Evolutionary conservation across 164 flowering plant genomes (phyloP).

Genomic region (Annona cherimola): DNA sequence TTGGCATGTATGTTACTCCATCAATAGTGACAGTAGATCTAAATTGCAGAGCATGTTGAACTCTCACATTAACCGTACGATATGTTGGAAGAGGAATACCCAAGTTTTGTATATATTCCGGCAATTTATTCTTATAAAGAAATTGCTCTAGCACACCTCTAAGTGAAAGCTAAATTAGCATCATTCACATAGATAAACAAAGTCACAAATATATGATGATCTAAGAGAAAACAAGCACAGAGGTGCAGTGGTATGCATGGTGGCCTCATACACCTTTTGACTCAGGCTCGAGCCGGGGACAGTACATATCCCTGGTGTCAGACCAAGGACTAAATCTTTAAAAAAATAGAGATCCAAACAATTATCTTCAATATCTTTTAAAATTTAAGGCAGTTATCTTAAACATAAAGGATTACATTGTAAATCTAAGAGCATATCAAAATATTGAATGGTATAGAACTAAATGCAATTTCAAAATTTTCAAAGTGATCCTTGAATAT

Average conservation of each 20-base stretch:
- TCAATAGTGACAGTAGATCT: constrained; percentile 39
- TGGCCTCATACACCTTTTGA: too few species aligned
- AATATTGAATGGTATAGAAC: too few species aligned
- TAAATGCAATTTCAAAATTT: too few species aligned
- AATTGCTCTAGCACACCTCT: constrained; percentile 16
- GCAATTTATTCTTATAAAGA: constrained; percentile 38
- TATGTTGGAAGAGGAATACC: constrained; percentile 33
- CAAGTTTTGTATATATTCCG: constrained; percentile 37
- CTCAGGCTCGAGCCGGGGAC: too few species aligned
- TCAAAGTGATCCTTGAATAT: background rate
- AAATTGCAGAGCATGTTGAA: constrained; percentile 33
- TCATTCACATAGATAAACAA: background rate
- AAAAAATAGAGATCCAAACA: background rate
- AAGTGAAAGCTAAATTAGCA: background rate
- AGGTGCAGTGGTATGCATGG: too few species aligned
- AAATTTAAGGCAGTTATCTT: background rate
- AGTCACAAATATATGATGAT: background rate
- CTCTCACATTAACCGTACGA: constrained; percentile 36
- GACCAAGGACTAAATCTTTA: too few species aligned
- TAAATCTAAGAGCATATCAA: too few species aligned
- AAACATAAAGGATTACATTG: too few species aligned
- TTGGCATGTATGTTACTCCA: constrained; percentile 29
- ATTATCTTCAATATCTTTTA: background rate
- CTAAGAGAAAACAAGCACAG: background rate
- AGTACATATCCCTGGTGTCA: too few species aligned